A percentile compares a stretch with the other conserved stretches of the same genome.
phyloP scores from a whole-genome alignment of 2,329 filamentous ascomycete species.

The Fusarium sarcochroum region DNA sequence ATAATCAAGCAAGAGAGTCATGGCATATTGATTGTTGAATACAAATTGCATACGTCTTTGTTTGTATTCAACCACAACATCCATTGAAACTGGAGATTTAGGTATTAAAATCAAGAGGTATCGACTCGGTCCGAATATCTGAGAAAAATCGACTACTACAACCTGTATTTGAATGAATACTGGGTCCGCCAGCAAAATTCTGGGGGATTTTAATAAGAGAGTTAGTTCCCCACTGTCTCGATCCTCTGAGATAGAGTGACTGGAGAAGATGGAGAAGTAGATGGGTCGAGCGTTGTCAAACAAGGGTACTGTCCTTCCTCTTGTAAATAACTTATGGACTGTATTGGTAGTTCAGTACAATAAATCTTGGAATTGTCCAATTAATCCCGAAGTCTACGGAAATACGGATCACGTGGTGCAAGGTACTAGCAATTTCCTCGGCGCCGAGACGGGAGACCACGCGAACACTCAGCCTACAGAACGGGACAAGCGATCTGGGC shows the following conservation, averaged over 20 bases:
- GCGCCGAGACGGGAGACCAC: conserved; percentile 29
- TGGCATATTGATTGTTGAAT: too few species aligned
- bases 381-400: conserved; percentile 3
- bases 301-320: conserved; percentile 3
- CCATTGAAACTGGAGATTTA: too few species aligned
- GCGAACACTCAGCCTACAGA: conserved; percentile 20
- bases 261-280: conserved; percentile 28
- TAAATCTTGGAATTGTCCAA: neutral
- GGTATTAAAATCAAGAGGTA: too few species aligned
- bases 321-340: neutral
- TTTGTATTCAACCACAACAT: too few species aligned
- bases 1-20: too few species aligned
- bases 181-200: conserved; percentile 23
- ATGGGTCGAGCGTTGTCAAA: conserved; percentile 27
- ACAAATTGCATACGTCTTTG: too few species aligned
- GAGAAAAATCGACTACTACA: too few species aligned
- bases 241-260: conserved; percentile 27
- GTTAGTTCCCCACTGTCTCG: conserved; percentile 31
- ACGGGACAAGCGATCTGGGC: conserved; percentile 35
- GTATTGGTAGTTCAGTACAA: neutral
- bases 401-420: conserved; percentile 31
- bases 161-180: conserved; percentile 23
- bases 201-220: conserved; percentile 25
- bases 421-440: neutral
- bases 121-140: too few species aligned